Percentiles rank a stretch among this genome's conserved stretches.
Evolutionary conservation across 805 yeast genomes (phyloP).

Genomic region (Candida easanensis): DNA sequence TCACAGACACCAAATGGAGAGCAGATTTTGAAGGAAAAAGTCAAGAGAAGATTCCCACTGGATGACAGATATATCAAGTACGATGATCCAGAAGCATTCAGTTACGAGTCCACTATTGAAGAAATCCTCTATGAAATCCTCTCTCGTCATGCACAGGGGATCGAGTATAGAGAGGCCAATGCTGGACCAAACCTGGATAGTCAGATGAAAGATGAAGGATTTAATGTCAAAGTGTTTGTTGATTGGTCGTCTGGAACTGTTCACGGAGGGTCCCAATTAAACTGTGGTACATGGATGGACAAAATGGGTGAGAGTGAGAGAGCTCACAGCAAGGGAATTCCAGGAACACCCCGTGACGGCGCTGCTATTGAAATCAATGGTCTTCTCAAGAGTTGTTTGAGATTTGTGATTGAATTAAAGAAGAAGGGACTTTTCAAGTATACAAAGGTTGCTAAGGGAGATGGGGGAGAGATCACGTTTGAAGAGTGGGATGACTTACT

Average conservation of each 20-base stretch:
- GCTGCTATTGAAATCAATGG: constrained; percentile 94
- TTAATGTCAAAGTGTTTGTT: constrained; percentile 73
- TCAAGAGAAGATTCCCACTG: constrained; percentile 81
- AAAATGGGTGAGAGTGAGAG: constrained; percentile 93
- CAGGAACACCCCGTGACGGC: constrained; percentile 98
- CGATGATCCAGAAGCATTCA: constrained; percentile 74
- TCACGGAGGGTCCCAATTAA: constrained; percentile 87
- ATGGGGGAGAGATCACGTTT: constrained; percentile 56
- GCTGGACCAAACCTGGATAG: constrained; percentile 88
- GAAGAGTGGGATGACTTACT: constrained; percentile 70
- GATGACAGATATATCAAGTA: constrained; percentile 75
- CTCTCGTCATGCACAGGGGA: constrained; percentile 85
- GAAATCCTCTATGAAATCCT: constrained; percentile 83
- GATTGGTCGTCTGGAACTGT: constrained; percentile 90
- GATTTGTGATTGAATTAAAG: constrained; percentile 70
- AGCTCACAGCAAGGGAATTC: constrained; percentile 86
- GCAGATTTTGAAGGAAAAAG: constrained; percentile 63
- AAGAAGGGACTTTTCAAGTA: constrained; percentile 54
- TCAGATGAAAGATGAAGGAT: constrained; percentile 91
- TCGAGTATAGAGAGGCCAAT: constrained; percentile 87
- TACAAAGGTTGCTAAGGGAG: constrained; percentile 52
- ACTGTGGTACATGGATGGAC: constrained; percentile 99
- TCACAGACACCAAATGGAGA: constrained; percentile 65
- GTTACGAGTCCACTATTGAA: constrained; percentile 62
- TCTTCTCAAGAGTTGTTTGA: constrained; percentile 72